These are phyloP conservation scores for Pyrenophora graminea DNA, from an alignment of 2,329 filamentous ascomycete genomes.

Conservation along the genomic window DNA sequence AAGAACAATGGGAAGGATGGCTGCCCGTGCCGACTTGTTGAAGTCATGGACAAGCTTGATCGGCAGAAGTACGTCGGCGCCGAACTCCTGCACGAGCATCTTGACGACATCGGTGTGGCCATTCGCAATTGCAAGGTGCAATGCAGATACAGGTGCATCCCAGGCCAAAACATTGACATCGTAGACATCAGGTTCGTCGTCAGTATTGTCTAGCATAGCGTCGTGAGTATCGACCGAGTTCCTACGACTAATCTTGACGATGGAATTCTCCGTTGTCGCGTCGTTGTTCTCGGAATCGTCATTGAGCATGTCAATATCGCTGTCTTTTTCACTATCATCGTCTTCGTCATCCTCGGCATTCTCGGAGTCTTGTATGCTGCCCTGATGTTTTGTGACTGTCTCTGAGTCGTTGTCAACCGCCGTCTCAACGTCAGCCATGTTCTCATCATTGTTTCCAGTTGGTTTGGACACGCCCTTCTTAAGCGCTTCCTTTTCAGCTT, in stretches of 20 bases:
- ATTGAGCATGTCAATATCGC: conserved; percentile 56
- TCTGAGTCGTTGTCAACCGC: too few species aligned
- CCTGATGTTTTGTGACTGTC: too few species aligned
- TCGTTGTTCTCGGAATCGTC: conserved; percentile 48
- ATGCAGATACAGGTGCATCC: conserved; percentile 73
- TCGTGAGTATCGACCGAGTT: conserved; percentile 47
- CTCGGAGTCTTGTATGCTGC: too few species aligned
- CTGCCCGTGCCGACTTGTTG: conserved; percentile 57
- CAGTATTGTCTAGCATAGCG: conserved; percentile 56
- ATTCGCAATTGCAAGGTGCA: conserved; percentile 77
- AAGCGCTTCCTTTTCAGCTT: conserved; percentile 60
- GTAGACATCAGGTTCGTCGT: conserved; percentile 76
- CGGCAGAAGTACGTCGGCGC: conserved; percentile 75
- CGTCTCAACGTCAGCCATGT: too few species aligned
- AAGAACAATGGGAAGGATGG: conserved; percentile 72
- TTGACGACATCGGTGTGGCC: conserved; percentile 72
- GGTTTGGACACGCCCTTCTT: conserved; percentile 30
- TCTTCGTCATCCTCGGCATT: neutral
- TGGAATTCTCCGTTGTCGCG: conserved; percentile 74
- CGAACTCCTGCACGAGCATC: conserved; percentile 70
- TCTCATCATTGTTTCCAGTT: too few species aligned
- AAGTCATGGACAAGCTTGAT: conserved; percentile 64
- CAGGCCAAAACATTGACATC: conserved; percentile 79
- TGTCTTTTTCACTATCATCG: conserved; percentile 41
- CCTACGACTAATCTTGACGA: conserved; percentile 60